These are phyloP conservation scores for Coccomyxa sp. DNA, from an alignment of 139 green algal genomes.

Conservation along the genomic window DNA sequence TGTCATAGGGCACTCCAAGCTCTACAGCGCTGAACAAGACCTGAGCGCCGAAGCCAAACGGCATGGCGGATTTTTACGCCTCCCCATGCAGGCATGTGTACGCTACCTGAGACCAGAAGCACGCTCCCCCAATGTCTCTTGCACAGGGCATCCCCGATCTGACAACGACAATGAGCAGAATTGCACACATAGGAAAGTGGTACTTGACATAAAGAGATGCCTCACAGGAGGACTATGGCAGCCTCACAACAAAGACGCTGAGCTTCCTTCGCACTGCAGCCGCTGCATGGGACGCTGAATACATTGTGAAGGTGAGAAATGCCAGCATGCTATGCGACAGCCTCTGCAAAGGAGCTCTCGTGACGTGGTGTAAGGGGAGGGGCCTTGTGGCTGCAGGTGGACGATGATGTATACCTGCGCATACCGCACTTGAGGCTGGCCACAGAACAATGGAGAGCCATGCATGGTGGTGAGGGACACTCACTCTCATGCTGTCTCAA, in stretches of 20 bases:
- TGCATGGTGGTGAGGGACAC: not conserved
- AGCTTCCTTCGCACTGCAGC: constrained; percentile 45
- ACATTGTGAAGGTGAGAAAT: constrained; percentile 52
- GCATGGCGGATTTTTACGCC: constrained; percentile 52
- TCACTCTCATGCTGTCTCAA: not conserved
- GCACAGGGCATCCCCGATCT: not conserved
- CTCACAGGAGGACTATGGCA: constrained; percentile 59
- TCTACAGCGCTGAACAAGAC: constrained; percentile 18
- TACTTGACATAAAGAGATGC: too few relatives aligned
- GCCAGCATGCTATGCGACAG: too few relatives aligned
- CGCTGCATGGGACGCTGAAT: constrained; percentile 35
- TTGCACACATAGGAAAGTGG: too few relatives aligned
- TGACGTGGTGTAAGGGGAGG: too few relatives aligned
- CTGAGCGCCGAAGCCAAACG: constrained; percentile 28
- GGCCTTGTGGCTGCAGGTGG: constrained; percentile 34
- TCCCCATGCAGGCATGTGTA: constrained; percentile 19
- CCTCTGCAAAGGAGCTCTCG: too few relatives aligned
- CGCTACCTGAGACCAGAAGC: too few relatives aligned
- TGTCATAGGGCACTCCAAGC: constrained; percentile 42
- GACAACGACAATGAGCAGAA: not conserved
- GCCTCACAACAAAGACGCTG: constrained; percentile 65
- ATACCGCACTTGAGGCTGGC: constrained; percentile 34
- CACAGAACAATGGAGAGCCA: constrained; percentile 40
- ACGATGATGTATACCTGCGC: constrained; percentile 67
- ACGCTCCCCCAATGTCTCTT: too few relatives aligned